These are phyloP conservation scores for Marsdenia floribunda DNA, from an alignment of 257 asterid genomes.

Conservation along the genomic window DNA sequence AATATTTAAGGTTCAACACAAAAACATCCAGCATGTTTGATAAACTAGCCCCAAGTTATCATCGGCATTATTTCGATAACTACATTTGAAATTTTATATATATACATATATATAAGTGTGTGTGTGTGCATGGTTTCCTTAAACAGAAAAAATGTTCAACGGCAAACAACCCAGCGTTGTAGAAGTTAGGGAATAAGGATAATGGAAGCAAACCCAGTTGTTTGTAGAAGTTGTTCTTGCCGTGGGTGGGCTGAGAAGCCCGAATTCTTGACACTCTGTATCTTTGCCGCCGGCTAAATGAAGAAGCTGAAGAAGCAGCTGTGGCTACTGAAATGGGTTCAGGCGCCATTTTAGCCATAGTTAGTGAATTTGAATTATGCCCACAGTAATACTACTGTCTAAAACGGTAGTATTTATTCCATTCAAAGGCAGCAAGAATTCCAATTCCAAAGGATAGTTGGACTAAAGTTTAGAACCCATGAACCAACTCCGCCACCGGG, in stretches of 20 bases:
- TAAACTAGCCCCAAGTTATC: background rate
- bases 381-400: background rate
- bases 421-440: background rate
- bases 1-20: background rate
- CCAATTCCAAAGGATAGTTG: background rate
- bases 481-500: conserved; percentile 10
- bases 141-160: background rate
- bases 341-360: conserved; percentile 49
- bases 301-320: conserved; percentile 17
- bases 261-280: conserved; percentile 24
- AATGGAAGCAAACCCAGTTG: conserved; percentile 45
- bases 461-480: background rate
- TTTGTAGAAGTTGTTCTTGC: conserved; percentile 57
- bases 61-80: no score
- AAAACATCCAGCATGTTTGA: no score
- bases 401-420: conserved; percentile 1
- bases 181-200: background rate
- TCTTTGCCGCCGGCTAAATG: background rate
- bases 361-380: background rate
- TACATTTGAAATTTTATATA: no score
- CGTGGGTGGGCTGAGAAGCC: conserved; percentile 48
- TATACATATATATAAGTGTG: no score
- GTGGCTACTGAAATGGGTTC: conserved; percentile 16
- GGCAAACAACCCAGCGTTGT: background rate
- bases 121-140: background rate